Evolutionary conservation across 192 early-diverging fungal genomes (phyloP), one percentile per base, ranked within the genome.

Genomic region (Neocallimastix lanati): DNA sequence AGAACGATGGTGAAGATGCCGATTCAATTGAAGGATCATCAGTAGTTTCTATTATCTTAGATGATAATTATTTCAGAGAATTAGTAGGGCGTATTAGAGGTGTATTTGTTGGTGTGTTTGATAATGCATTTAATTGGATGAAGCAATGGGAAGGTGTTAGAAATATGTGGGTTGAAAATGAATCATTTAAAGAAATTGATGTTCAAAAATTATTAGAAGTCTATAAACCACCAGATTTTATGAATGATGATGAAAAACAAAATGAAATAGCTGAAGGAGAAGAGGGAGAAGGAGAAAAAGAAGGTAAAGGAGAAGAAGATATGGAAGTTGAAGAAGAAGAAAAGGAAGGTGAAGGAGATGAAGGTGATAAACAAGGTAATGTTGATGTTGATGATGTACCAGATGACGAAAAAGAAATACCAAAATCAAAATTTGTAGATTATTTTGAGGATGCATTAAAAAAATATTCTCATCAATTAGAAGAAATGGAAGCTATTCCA

Each of bases 91-190:
- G 90, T 28, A 86, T 91, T 28, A 85, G 90, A 16, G 90, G 89
- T 38, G 80, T 81, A 21, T 58, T 90, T 29, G 86, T 88, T 28
- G 90, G 88, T 5, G 87, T 88, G 38, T 91, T 90, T 80, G 76
- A 82, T 27, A 90, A 90, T 79, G 85, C 87, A 14, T 37, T 82
- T 3, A 50, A 78, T 21, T 91, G 88, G 87, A 84, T 87, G 84
- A 77, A 81, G 15, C 81, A 80, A 12, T 87, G 84, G 83, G 87
- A 88, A 35, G 82, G 83, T 9, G 84, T 91, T 33, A 81, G 87
- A 16, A 77, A 29, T 1, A 90, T 91, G 89, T 90, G 87, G 87
- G 81, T 89, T 28, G 83, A 88, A 76, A 89, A 91, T 80, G 86
- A 67, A 67, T 67, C 50, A 67, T 67, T 67, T n/a, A 67, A 90